These are phyloP conservation scores for Cinnamomum micranthum DNA, from an alignment of 164 flowering plant genomes.

Conservation along the genomic window DNA sequence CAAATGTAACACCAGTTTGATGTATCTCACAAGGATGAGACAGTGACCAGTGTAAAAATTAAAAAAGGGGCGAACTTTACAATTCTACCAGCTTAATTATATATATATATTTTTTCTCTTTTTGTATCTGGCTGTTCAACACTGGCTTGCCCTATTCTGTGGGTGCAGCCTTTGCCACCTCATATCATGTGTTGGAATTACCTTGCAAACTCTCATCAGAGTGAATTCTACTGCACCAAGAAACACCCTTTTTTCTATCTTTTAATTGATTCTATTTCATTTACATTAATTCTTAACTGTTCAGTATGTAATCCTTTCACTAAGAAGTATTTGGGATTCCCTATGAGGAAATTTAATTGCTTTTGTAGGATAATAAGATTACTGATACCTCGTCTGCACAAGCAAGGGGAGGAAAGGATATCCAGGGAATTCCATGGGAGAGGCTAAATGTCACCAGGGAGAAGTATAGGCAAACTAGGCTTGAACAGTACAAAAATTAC, in stretches of 20 bases:
- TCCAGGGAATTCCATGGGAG: constrained; percentile 93
- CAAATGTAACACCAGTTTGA: background rate
- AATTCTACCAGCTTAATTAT: background rate
- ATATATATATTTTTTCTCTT: background rate
- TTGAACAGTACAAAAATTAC: constrained; percentile 86
- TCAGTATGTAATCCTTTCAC: background rate
- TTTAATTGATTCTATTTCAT: background rate
- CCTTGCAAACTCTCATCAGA: background rate
- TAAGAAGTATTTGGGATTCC: background rate
- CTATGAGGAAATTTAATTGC: background rate
- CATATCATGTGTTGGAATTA: background rate
- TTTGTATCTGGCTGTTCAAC: background rate
- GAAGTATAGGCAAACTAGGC: constrained; percentile 66
- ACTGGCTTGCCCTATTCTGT: background rate
- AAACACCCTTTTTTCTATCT: background rate
- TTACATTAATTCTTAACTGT: background rate
- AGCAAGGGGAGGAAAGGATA: constrained; percentile 75
- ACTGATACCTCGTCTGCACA: constrained; percentile 73
- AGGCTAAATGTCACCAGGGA: constrained; percentile 69
- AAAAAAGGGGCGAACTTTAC: background rate
- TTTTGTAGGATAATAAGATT: constrained; percentile 42
- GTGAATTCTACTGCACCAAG: background rate
- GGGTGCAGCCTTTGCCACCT: background rate
- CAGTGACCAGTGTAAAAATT: background rate
- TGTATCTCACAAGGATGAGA: background rate